Conservation (phyloP, 1,284 basidiomycete species). For the Marasmius oreades region DNA sequence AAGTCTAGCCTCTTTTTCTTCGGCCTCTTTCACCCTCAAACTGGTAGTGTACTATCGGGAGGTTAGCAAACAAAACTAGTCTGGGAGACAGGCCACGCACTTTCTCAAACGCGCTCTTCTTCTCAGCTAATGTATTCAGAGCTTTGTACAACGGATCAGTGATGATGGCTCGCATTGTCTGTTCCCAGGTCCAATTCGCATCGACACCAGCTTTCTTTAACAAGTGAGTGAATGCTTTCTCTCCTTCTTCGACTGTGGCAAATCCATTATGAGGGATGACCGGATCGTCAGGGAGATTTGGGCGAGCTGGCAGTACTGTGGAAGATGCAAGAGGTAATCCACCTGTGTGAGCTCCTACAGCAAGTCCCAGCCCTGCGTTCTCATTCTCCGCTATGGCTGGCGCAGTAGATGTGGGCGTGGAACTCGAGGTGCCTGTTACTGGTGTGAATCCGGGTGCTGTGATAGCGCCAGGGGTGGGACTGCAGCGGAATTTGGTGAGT, state of each 20-base stretch:
- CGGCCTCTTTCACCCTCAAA: conserved; percentile 60
- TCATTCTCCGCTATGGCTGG: conserved; percentile 39
- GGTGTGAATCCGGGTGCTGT: conserved; percentile 42
- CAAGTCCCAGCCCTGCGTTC: conserved; percentile 43
- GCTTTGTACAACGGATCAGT: conserved; percentile 98
- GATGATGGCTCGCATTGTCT: conserved; percentile 96
- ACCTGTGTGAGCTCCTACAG: conserved; percentile 49
- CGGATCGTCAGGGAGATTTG: conserved; percentile 79
- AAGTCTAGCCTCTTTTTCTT: conserved; percentile 78
- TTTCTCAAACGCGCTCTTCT: conserved; percentile 92
- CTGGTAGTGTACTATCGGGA: conserved; percentile 63
- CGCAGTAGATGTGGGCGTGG: conserved; percentile 27
- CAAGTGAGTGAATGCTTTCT: conserved; percentile 90
- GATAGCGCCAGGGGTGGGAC: conserved; percentile 19
- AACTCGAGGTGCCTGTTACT: conserved; percentile 26
- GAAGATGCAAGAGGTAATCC: conserved; percentile 53
- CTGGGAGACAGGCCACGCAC: conserved; percentile 35
- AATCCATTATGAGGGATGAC: conserved; percentile 89
- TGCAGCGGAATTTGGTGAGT: not conserved
- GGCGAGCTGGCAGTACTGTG: conserved; percentile 65
- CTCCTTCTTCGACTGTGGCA: conserved; percentile 81
- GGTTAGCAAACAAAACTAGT: conserved; percentile 11
- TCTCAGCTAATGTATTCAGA: conserved; percentile 89
- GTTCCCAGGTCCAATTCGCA: conserved; percentile 95
- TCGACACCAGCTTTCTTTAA: conserved; percentile 87